Conservation (phyloP, 148 eudicot species). For the Arctostaphylos glauca region DNA sequence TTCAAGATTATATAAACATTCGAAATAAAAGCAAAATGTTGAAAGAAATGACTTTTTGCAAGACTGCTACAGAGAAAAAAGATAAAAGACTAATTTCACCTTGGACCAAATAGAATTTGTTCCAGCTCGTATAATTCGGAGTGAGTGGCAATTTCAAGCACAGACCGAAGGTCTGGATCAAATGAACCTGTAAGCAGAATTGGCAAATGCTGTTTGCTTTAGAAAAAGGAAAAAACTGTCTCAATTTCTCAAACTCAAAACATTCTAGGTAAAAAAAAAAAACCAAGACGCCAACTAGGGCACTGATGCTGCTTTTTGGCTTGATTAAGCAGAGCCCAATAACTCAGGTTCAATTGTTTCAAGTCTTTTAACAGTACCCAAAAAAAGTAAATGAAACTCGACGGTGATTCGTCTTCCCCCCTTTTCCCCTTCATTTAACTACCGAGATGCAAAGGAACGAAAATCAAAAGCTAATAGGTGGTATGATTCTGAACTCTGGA, state of each 20-base stretch:
- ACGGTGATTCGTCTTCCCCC: neutral
- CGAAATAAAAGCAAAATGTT: neutral
- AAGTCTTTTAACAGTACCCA: too few relatives aligned
- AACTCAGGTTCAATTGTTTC: neutral
- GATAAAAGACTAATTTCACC: constrained; percentile 32
- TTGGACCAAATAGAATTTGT: constrained; percentile 73
- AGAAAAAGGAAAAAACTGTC: neutral
- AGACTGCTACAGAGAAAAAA: neutral
- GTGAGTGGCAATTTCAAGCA: constrained; percentile 78
- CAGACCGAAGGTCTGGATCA: constrained; percentile 74
- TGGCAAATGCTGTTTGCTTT: neutral
- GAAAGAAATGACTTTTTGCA: neutral
- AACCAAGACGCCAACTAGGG: neutral
- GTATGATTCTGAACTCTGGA: neutral
- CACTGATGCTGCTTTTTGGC: neutral
- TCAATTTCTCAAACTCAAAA: constrained; percentile 1
- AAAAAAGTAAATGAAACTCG: neutral
- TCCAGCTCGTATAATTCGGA: constrained; percentile 79
- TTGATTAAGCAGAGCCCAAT: neutral
- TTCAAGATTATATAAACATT: neutral
- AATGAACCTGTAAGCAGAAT: constrained; percentile 25
- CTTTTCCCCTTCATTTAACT: neutral
- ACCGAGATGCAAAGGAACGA: neutral
- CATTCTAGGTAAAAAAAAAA: neutral
- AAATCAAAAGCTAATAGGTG: neutral